Percentiles rank a stretch among this genome's conserved stretches.
Conservation (phyloP, 2,329 filamentous ascomycete genomes). For the Botrytis pseudocinerea region DNA sequence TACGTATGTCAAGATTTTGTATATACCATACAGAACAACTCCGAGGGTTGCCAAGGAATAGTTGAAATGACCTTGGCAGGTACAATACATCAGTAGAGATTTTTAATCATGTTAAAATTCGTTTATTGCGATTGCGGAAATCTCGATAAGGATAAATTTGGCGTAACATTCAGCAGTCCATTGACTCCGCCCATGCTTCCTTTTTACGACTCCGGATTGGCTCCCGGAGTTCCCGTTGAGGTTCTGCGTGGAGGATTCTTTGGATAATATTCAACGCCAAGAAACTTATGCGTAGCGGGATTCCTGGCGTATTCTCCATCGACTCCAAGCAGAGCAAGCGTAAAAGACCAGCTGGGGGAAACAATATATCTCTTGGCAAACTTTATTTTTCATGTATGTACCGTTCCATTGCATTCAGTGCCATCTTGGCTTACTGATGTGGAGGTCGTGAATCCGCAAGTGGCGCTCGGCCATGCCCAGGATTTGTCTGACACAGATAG, state of each 20-base stretch:
- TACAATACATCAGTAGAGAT: not conserved
- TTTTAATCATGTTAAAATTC: not conserved
- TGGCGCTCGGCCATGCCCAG: constrained; percentile 15
- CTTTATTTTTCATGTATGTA: constrained; percentile 10
- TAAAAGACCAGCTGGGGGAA: not conserved
- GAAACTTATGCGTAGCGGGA: not conserved
- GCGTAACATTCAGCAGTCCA: not conserved
- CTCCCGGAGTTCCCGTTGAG: constrained; percentile 3
- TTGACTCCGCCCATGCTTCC: constrained; percentile 9
- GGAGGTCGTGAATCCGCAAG: constrained; percentile 17
- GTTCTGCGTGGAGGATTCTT: constrained; percentile 13
- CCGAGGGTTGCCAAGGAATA: not conserved
- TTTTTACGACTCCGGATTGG: constrained; percentile 15
- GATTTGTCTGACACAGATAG: constrained; percentile 20
- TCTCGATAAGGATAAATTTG: constrained; percentile 8
- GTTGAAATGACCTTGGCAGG: constrained; percentile 4
- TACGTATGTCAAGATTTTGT: not conserved
- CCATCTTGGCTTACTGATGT: constrained; percentile 19
- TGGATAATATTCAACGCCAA: constrained; percentile 12
- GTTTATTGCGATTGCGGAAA: not conserved
- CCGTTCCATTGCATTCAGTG: constrained; percentile 3
- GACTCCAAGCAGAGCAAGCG: not conserved
- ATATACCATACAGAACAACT: not conserved
- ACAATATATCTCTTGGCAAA: constrained; percentile 16
- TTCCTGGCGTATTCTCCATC: not conserved